phyloP scores from a whole-genome alignment of 1,284 basidiomycete species.

The Sutorius eximius region DNA sequence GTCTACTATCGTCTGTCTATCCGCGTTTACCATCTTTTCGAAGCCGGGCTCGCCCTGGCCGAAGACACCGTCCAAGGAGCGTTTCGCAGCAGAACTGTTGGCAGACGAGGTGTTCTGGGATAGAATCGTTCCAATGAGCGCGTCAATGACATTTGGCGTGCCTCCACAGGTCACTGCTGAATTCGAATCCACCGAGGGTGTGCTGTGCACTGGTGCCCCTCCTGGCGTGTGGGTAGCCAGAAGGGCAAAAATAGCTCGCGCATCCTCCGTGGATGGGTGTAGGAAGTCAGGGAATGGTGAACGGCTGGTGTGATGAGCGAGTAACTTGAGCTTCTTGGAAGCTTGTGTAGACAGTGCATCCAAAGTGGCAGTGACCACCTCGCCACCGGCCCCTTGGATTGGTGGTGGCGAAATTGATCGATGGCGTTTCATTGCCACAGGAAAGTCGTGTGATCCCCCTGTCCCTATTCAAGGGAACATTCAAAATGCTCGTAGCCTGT shows the following conservation, averaged over 20 bases:
- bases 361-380: neutral
- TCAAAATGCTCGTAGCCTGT: neutral
- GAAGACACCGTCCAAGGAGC: constrained; percentile 55
- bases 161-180: constrained; percentile 55
- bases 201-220: constrained; percentile 23
- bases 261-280: constrained; percentile 53
- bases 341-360: constrained; percentile 17
- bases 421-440: constrained; percentile 17
- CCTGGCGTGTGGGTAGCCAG: constrained; percentile 38
- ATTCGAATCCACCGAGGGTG: constrained; percentile 34
- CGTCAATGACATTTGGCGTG: constrained; percentile 67
- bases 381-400: too few species aligned
- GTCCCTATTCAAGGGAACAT: neutral
- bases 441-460: neutral
- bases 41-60: constrained; percentile 57
- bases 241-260: constrained; percentile 46
- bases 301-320: constrained; percentile 41
- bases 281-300: constrained; percentile 58
- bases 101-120: constrained; percentile 70
- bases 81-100: constrained; percentile 68
- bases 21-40: constrained; percentile 55
- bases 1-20: constrained; percentile 52
- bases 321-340: constrained; percentile 54
- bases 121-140: constrained; percentile 70
- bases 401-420: constrained; percentile 10